These are phyloP conservation scores for Fusarium clavum DNA, from an alignment of 2,329 filamentous ascomycete genomes.

Conservation along the genomic window DNA sequence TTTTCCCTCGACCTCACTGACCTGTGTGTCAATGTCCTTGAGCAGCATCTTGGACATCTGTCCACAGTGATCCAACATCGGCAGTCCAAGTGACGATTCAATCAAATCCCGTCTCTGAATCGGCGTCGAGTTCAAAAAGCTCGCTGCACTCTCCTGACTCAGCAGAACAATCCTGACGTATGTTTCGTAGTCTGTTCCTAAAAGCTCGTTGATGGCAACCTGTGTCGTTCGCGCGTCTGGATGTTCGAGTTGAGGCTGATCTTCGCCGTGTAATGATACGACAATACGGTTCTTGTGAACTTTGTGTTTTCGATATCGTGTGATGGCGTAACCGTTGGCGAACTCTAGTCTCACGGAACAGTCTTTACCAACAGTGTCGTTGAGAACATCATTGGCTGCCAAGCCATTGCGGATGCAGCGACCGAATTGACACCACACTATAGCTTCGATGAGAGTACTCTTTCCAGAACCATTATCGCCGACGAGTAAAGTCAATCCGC, in stretches of 20 bases:
- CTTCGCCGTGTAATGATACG: slow-evolving; percentile 19
- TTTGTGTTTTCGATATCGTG: slow-evolving; percentile 35
- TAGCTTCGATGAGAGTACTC: slow-evolving; percentile 35
- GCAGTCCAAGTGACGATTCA: slow-evolving; percentile 36
- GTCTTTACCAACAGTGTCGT: slow-evolving; percentile 32
- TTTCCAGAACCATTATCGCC: slow-evolving; percentile 42
- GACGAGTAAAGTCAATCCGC: slow-evolving; percentile 32
- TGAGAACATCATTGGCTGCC: slow-evolving; percentile 30
- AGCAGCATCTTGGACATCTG: slow-evolving; percentile 19
- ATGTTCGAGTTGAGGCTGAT: slow-evolving; percentile 24
- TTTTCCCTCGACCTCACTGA: not conserved
- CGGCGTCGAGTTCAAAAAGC: slow-evolving; percentile 32
- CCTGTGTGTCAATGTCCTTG: slow-evolving; percentile 2
- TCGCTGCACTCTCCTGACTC: slow-evolving; percentile 35
- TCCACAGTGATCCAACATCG: slow-evolving; percentile 27
- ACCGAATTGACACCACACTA: slow-evolving; percentile 39
- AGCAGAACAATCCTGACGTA: slow-evolving; percentile 36
- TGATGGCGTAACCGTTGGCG: slow-evolving; percentile 37
- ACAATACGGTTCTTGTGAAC: slow-evolving; percentile 23
- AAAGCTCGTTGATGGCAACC: slow-evolving; percentile 30
- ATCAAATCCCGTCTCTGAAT: slow-evolving; percentile 24
- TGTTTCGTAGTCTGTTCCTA: slow-evolving; percentile 34
- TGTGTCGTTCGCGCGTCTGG: slow-evolving; percentile 22
- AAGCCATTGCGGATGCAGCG: slow-evolving; percentile 30
- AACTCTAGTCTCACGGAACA: slow-evolving; percentile 39